phyloP scores from a whole-genome alignment of 306 rosid species.

The Vigna angularis region DNA sequence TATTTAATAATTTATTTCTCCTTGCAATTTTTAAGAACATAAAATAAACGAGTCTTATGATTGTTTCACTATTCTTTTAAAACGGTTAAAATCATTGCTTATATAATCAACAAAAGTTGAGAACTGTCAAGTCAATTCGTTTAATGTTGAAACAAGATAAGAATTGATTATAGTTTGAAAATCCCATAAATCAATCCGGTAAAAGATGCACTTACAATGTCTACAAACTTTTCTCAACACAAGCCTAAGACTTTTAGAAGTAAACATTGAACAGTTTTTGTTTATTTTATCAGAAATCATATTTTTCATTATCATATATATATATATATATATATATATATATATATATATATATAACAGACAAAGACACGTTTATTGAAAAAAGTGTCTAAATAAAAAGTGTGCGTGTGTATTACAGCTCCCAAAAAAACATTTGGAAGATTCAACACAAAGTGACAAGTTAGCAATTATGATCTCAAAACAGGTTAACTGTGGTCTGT shows the following conservation, averaged over 20 bases:
- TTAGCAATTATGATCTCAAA: conserved; percentile 21
- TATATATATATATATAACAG: background rate
- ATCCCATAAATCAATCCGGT: no score
- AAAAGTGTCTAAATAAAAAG: background rate
- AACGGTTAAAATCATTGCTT: background rate
- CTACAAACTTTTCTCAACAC: background rate
- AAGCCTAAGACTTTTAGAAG: background rate
- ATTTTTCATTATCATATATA: no score
- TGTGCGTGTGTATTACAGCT: background rate
- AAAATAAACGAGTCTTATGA: background rate
- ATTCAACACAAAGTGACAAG: conserved; percentile 7
- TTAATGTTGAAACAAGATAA: background rate
- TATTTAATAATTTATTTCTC: background rate
- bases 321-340: background rate
- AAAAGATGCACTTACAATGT: background rate
- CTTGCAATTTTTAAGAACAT: background rate
- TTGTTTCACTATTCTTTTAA: background rate
- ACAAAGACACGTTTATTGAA: background rate
- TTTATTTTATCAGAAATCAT: no score
- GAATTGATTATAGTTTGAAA: background rate
- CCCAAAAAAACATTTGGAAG: conserved; percentile 11
- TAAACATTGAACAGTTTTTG: background rate
- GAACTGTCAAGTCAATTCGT: background rate
- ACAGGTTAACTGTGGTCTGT: background rate
- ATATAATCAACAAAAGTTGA: background rate